phyloP scores from a whole-genome alignment of 352 stramenopile species.

The Pythium rishiriense region DNA sequence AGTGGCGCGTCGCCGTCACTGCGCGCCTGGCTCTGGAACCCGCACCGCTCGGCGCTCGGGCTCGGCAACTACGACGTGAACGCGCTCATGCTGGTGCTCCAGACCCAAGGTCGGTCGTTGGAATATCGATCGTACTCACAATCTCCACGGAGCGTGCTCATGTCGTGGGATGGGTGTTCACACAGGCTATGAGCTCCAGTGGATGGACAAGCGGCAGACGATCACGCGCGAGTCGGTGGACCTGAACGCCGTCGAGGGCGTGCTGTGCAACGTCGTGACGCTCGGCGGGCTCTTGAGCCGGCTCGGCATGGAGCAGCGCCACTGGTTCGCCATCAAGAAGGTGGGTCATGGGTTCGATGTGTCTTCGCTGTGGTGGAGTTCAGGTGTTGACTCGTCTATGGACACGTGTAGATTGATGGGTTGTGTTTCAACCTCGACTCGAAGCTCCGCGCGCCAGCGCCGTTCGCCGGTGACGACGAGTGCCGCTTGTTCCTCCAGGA shows the following conservation, averaged over 20 bases:
- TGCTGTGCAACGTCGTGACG: conserved; percentile 73
- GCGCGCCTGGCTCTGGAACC: conserved; percentile 52
- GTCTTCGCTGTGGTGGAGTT: neutral
- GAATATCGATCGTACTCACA: neutral
- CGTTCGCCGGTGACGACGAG: conserved; percentile 48
- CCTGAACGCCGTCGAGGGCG: conserved; percentile 46
- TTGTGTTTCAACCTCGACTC: conserved; percentile 82
- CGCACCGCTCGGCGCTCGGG: conserved; percentile 59
- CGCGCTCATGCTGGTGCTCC: conserved; percentile 59
- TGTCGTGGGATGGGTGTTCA: neutral
- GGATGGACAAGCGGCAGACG: conserved; percentile 63
- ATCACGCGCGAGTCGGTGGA: conserved; percentile 44
- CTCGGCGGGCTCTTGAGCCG: conserved; percentile 38
- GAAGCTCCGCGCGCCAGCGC: conserved; percentile 51
- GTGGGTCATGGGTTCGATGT: neutral
- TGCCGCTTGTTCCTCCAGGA: conserved; percentile 65
- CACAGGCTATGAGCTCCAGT: conserved; percentile 63
- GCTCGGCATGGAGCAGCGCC: conserved; percentile 59
- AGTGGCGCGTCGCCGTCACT: conserved; percentile 13
- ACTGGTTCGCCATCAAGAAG: conserved; percentile 82
- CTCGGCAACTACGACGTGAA: conserved; percentile 86
- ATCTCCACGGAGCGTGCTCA: neutral
- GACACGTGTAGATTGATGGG: conserved; percentile 47
- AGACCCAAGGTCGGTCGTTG: conserved; percentile 45
- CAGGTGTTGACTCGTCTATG: no score